Evolutionary conservation across 2,329 filamentous ascomycete species (phyloP).

Genomic region (Dactylellina parvicollis): DNA sequence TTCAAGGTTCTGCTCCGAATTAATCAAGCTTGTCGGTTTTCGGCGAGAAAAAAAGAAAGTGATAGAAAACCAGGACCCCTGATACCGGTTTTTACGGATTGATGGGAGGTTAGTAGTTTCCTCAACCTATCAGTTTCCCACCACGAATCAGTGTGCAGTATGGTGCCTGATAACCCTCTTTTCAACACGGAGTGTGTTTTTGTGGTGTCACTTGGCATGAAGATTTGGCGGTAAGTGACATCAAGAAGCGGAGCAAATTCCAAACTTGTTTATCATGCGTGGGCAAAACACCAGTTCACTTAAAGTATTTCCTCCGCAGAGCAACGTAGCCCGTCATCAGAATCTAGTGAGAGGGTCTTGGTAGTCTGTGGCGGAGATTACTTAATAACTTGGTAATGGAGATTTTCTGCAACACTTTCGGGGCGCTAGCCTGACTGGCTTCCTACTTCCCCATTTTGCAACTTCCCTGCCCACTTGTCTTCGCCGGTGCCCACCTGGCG

Average conservation of each 20-base stretch:
- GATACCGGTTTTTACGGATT: neutral
- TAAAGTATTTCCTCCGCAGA: slow-evolving; percentile 14
- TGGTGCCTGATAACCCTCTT: neutral
- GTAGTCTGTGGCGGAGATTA: slow-evolving; percentile 6
- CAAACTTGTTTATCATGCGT: neutral
- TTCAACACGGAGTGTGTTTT: neutral
- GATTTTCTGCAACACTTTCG: slow-evolving; percentile 30
- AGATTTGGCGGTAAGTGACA: neutral
- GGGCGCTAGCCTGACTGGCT: slow-evolving; percentile 6
- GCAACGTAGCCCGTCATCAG: slow-evolving; percentile 1
- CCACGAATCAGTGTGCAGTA: neutral
- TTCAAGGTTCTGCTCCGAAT: neutral
- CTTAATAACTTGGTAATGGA: slow-evolving; percentile 13
- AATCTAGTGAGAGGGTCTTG: neutral
- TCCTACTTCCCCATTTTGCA: slow-evolving; percentile 20
- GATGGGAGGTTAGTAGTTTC: neutral
- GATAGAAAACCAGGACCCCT: neutral
- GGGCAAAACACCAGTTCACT: neutral
- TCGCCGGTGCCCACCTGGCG: neutral
- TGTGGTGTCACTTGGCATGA: neutral
- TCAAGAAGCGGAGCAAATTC: neutral
- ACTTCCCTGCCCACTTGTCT: neutral
- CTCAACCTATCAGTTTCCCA: neutral
- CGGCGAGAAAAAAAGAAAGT: neutral
- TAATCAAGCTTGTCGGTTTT: neutral